Base-by-base conservation (phyloP, 163 green algal species). In the Chlamydomonas reinhardtii region DNA sequence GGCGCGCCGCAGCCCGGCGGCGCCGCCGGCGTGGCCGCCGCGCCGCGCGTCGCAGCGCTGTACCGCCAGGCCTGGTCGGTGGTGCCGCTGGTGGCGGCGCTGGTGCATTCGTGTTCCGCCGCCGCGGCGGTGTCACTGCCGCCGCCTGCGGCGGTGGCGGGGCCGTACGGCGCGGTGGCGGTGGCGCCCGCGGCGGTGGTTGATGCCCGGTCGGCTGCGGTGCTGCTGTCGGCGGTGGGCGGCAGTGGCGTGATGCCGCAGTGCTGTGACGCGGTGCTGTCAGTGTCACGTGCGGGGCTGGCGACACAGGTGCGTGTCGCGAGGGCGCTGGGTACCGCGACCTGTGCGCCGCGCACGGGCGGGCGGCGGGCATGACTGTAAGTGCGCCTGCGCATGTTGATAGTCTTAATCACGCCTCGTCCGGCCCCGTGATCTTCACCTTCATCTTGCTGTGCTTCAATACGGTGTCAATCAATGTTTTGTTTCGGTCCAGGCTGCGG, bases 61-160 rank as follows among this genome's bases (percentile, higher is more conserved):
- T 79, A 37, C 35, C 70, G 70, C 3, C 80, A 86, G 69, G 27
- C 66, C 34, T 86, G 80, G 80, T 80, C 80, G 6, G 15, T 73
- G 34, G 70, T 86, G 34, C 80, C 80, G 69, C 56, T 37, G 80
- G 56, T 25, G 34, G 80, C 80, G 56, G 80, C 70, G 25, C 54
- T 86, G 14, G 69, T 27, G 70, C 80, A 86, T n/a, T 16, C 80
- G 25, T 6, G 52, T 15, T 25, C 54, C n/a, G 69, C 54, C 25
- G n/a, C 70, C 35, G 70, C 70, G 27, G 69, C 34, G 56, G 69
- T 34, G 52, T 86, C 79, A 34, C 54, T 86, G 52, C 32, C 72
- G 79, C 80, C 80, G 69, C 2, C 69, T 19, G 54, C 71, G 24
- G 1, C 69, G 69, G 32, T 34, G 70, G 24, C 68, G 52, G 78